Evolutionary conservation across 2,329 filamentous ascomycete species (phyloP), one percentile per base, ranked within the genome.

Genomic region (Fusarium sp.): DNA sequence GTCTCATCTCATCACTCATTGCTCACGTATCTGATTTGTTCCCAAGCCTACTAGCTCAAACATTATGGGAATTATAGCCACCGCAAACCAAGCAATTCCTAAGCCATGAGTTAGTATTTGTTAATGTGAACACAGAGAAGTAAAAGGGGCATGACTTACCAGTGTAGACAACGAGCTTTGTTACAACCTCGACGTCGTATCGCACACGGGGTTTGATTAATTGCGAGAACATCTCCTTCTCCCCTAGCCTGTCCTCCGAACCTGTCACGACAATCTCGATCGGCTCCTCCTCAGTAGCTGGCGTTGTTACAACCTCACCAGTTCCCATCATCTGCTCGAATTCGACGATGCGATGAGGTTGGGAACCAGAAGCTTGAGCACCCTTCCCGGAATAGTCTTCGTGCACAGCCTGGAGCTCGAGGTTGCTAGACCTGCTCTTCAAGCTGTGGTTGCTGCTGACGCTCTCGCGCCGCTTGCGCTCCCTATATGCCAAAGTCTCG

Each of bases 111-210:
- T 55, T 36, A 75, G 68, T n/a, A 49, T 3, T 4, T 7, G 11
- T 18, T 14, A 18, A 33, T n/a, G 24, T 28, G 7, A 7, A 10
- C 34, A 7, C 10, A 42, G 3, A 18, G 46, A 53, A 55, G 28
- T 13, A 13, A 7, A 15, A 9, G 3, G 5, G 14, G n/a, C 22
- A 24, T 13, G 9, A 38, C 48, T 80, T 82, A 94, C 95, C 96
- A 62, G 92, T 88, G 82, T 99, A 99, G 24, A 99, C 94, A 74
- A 99, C 92, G 64, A 99, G 81, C 81, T 98, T 98, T 7, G 96
- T 98, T 38, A 99, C 92, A 39, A 99, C 95, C 80, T 99, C 96
- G n/a, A 98, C 95, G 80, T 99, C 96, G 76, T 98, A 99, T 73
- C 95, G 87, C 63, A 98, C 95, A 71, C 96, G 89, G 49, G 96